These are phyloP conservation scores for Kappamyces sp. DNA, from an alignment of 192 early-diverging fungal species.

Conservation along the genomic window DNA sequence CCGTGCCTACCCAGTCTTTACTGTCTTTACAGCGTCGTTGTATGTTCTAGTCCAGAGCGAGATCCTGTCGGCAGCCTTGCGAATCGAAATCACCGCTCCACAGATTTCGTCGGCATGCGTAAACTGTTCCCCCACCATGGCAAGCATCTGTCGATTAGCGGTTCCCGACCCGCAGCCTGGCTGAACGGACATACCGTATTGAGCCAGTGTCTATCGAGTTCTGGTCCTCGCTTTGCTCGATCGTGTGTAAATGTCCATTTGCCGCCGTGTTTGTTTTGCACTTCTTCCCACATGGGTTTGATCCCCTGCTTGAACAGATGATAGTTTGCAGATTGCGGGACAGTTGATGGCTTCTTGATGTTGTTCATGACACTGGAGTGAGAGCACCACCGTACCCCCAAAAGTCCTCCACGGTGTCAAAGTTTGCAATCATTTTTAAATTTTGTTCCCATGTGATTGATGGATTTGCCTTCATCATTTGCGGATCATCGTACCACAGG, in stretches of 20 bases:
- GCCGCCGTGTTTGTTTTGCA: slow-evolving; percentile 81
- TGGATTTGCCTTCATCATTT: slow-evolving; percentile 62
- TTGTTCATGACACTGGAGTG: not conserved
- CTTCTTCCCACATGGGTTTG: slow-evolving; percentile 93
- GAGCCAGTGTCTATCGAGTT: slow-evolving; percentile 82
- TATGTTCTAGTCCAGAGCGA: slow-evolving; percentile 64
- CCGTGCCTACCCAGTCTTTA: slow-evolving; percentile 3
- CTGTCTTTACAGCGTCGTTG: slow-evolving; percentile 15
- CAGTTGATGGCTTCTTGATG: not conserved
- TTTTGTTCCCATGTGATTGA: slow-evolving; percentile 73
- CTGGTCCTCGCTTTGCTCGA: slow-evolving; percentile 61
- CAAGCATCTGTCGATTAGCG: slow-evolving; percentile 59
- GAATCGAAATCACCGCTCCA: slow-evolving; percentile 81
- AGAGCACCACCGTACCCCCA: slow-evolving; percentile 67
- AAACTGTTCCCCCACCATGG: slow-evolving; percentile 84
- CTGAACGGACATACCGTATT: slow-evolving; percentile 53
- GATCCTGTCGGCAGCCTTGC: slow-evolving; percentile 78
- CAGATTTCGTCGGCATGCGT: slow-evolving; percentile 73
- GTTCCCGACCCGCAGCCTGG: not conserved
- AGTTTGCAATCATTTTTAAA: slow-evolving; percentile 84
- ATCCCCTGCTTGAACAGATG: slow-evolving; percentile 91
- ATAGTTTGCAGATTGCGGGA: slow-evolving; percentile 59
- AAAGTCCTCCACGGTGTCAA: slow-evolving; percentile 93
- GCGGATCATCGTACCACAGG: slow-evolving; percentile 88
- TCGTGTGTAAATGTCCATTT: slow-evolving; percentile 80